phyloP scores from a whole-genome alignment of 2,329 filamentous ascomycete genomes.

The Fusarium redolens region DNA sequence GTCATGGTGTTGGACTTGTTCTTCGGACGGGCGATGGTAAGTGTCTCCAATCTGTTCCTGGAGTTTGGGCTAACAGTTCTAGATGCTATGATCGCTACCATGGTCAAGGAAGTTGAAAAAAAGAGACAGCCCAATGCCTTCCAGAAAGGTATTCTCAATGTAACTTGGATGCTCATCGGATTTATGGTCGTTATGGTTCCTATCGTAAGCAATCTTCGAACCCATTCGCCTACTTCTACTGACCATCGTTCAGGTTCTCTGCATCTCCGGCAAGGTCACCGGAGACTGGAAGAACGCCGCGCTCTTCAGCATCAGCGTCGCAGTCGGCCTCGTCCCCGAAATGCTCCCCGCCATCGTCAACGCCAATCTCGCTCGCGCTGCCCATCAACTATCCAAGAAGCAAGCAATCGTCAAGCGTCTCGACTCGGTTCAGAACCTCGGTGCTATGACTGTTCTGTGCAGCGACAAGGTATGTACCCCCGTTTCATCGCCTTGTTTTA shows the following conservation, averaged over 20 bases:
- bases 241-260: background rate
- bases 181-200: constrained; percentile 10
- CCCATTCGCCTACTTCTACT: rapidly evolving
- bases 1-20: background rate
- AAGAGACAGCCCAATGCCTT: background rate
- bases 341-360: constrained; percentile 9
- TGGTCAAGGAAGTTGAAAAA: constrained; percentile 4
- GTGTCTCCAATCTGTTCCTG: background rate
- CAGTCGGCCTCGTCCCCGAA: background rate
- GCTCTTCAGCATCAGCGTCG: background rate
- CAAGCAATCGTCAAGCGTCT: background rate
- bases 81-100: background rate
- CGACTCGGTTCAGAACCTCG: background rate
- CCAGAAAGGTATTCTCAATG: background rate
- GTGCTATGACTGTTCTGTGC: background rate
- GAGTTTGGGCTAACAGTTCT: background rate
- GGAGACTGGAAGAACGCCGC: background rate
- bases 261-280: background rate
- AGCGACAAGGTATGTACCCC: background rate
- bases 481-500: rapidly evolving
- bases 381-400: background rate
- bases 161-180: background rate
- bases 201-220: background rate
- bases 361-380: background rate
- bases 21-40: background rate